Evolutionary conservation across 1,284 basidiomycete species (phyloP).

Genomic region (Papiliotrema terrestris): DNA sequence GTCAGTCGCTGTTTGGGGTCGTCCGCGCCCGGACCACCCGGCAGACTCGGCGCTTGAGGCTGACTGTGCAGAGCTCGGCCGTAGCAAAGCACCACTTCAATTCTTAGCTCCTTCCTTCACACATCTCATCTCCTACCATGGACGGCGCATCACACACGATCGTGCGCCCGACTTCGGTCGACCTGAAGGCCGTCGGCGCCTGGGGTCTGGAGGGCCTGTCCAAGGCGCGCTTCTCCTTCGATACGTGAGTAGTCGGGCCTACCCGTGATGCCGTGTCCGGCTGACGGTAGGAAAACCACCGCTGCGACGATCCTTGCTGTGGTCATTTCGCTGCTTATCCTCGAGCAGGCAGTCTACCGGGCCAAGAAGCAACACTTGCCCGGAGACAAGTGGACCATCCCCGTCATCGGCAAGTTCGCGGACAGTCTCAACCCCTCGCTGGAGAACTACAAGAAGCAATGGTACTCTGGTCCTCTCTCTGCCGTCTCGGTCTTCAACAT

Average conservation of each 20-base stretch:
- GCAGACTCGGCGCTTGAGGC: no score
- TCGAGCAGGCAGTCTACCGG: constrained; percentile 72
- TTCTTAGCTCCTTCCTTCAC: no score
- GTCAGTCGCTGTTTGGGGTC: no score
- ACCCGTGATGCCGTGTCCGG: not conserved
- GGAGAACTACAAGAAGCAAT: constrained; percentile 83
- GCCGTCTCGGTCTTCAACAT: constrained; percentile 94
- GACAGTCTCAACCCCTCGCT: constrained; percentile 84
- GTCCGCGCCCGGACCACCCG: no score
- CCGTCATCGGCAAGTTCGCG: constrained; percentile 87
- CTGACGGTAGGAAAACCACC: constrained; percentile 36
- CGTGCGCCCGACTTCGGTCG: constrained; percentile 36
- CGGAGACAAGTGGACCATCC: constrained; percentile 85
- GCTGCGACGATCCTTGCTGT: constrained; percentile 42
- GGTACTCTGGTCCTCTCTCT: constrained; percentile 78
- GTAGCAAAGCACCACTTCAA: no score
- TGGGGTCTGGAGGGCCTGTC: constrained; percentile 43
- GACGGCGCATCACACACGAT: constrained; percentile 35
- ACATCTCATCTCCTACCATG: constrained; percentile 5
- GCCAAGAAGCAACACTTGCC: constrained; percentile 83
- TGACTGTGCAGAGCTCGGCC: no score
- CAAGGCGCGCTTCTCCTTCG: constrained; percentile 38
- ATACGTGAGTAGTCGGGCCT: constrained; percentile 38
- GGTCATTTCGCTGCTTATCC: constrained; percentile 44
- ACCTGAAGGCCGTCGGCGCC: constrained; percentile 31